Evolutionary conservation across 768 basidiomycete species (phyloP), one percentile per base, ranked within the genome.

Genomic region (Lentinula guzmanii): DNA sequence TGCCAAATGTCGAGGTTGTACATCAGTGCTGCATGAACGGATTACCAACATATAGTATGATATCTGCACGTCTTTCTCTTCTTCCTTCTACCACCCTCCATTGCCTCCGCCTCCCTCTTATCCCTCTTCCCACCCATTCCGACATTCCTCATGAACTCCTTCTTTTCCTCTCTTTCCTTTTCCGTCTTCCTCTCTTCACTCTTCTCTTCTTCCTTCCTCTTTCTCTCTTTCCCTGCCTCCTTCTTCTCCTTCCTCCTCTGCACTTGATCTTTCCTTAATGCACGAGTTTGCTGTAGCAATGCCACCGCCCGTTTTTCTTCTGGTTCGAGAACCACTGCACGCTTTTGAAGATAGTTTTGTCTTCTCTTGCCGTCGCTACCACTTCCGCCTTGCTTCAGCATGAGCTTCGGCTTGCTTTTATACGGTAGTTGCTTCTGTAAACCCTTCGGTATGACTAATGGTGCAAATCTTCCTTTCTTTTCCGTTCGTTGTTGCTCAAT

Each of bases 221-320:
- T 83, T 85, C 37, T 75, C 37, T 75, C 83, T 63, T 83, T 84
- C 73, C 87, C 81, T 76, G 89, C 91, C n/a, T 78, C 81, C 76
- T 98, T 91, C 79, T 95, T 97, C 72, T 88, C 92, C 68, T 83
- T 87, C 69, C 95, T 76, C 68, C 86, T 78, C 50, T 71, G 76
- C 2, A 93, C 81, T 75, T 96, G 91, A 68, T 95, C 95, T 74
- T 95, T 98, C 62, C 93, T 77, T 67, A 99, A 73, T 5, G 95
- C 92, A 52, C 90, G 85, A 64, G 97, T 93, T 78, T 98, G 95
- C 72, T 98, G 96, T 71, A 99, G 71, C 42, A 98, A 75, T 42
- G 91, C 89, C 18, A 98, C 76, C 0, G 97, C 95, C 70, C 86
- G 90, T 80, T 90, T 93, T 79, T 98, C 97, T 70, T 96, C 94